Conservation (phyloP, 805 yeast genomes). For the Blastobotrys americana region DNA sequence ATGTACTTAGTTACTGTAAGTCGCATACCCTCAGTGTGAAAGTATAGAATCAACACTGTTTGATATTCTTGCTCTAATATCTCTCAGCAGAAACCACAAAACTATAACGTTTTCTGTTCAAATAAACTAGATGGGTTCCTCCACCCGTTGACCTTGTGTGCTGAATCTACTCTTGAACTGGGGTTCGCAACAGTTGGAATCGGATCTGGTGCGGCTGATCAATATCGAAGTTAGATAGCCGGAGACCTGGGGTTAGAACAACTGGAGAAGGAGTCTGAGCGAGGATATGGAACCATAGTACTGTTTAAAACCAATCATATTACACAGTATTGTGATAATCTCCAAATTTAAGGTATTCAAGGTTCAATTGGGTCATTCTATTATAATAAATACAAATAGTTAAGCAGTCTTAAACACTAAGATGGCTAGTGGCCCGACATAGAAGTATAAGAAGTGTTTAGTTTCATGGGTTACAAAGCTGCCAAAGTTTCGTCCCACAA, state of each 20-base stretch:
- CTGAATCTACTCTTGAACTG: no score
- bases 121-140: no score
- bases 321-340: neutral
- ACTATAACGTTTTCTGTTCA: no score
- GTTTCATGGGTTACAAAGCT: slow-evolving; percentile 51
- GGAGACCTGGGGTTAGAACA: neutral
- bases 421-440: slow-evolving; percentile 46
- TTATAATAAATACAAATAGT: slow-evolving; percentile 2
- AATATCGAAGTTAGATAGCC: no score
- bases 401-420: slow-evolving; percentile 48
- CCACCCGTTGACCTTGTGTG: no score
- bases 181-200: neutral
- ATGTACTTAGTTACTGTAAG: no score
- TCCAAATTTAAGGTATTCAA: neutral
- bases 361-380: no score
- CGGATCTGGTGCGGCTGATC: neutral
- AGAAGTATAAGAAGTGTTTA: slow-evolving; percentile 50
- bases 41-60: no score
- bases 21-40: no score
- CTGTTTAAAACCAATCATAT: neutral
- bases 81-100: no score
- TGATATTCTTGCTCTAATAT: no score
- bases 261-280: neutral
- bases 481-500: slow-evolving; percentile 56
- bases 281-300: neutral